These are phyloP conservation scores for Erythrobasidium yunnanense DNA, from an alignment of 768 basidiomycete genomes.

Conservation along the genomic window DNA sequence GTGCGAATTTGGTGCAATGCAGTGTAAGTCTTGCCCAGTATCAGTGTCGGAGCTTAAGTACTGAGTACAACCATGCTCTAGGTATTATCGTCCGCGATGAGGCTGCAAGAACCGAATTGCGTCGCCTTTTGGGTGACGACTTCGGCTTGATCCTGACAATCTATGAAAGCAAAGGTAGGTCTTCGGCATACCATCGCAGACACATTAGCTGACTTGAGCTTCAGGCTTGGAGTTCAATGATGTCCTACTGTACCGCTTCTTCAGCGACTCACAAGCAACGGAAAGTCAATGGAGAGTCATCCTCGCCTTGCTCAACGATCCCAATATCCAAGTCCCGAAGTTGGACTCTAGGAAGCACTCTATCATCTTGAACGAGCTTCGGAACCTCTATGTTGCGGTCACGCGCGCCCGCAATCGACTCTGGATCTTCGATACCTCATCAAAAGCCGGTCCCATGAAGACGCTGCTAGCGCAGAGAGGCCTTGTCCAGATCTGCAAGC, in stretches of 20 bases:
- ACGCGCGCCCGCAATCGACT: constrained; percentile 17
- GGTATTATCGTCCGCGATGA: constrained; percentile 23
- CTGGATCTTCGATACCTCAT: constrained; percentile 18
- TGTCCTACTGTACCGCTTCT: constrained; percentile 21
- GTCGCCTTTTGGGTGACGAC: not conserved
- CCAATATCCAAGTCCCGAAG: not conserved
- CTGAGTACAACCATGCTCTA: too few relatives aligned
- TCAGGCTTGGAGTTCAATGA: constrained; percentile 5
- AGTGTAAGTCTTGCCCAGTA: too few relatives aligned
- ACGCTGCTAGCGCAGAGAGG: not conserved
- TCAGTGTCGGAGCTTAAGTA: too few relatives aligned
- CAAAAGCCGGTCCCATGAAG: not conserved
- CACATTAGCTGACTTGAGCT: not conserved
- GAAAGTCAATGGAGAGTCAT: constrained; percentile 15
- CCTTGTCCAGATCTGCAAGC: not conserved
- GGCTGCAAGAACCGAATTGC: not conserved
- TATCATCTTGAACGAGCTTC: not conserved
- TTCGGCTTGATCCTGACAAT: constrained; percentile 26
- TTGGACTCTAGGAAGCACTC: constrained; percentile 3
- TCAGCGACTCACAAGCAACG: constrained; percentile 1
- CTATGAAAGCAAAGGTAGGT: constrained; percentile 14
- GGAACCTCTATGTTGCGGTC: constrained; percentile 21
- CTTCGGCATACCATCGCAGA: not conserved
- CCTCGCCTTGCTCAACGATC: not conserved
- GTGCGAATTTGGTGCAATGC: too few relatives aligned